phyloP scores from a whole-genome alignment of 306 rosid genomes.

The Acacia crassicarpa region DNA sequence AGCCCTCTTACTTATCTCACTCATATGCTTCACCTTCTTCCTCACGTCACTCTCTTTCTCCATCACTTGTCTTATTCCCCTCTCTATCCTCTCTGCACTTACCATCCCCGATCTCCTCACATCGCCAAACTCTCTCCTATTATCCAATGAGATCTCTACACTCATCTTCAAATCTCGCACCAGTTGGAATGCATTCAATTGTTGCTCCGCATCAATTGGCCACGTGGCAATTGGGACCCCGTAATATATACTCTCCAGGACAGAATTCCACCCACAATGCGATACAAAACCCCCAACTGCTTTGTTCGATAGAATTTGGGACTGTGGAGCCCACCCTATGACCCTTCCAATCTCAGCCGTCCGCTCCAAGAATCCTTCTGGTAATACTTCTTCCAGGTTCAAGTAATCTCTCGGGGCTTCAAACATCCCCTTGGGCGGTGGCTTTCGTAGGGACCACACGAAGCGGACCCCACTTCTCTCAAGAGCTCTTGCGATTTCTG shows the following conservation, averaged over 20 bases:
- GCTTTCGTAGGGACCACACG: not conserved
- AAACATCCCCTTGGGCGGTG: not conserved
- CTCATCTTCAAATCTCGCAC: not conserved
- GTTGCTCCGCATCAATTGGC: not conserved
- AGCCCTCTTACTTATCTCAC: not conserved
- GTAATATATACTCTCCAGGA: not conserved
- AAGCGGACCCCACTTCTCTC: not conserved
- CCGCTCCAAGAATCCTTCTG: not conserved
- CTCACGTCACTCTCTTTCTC: not conserved
- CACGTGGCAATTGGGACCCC: not conserved
- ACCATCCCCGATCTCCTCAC: not conserved
- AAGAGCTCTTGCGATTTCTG: not conserved
- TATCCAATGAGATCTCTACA: not conserved
- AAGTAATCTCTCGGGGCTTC: slow-evolving; percentile 4
- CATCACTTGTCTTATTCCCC: slow-evolving; percentile 9
- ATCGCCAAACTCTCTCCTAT: no score
- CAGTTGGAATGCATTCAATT: not conserved
- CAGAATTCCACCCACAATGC: not conserved
- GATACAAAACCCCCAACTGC: not conserved
- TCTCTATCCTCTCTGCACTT: not conserved
- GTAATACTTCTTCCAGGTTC: not conserved
- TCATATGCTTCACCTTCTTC: not conserved
- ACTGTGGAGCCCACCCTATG: not conserved
- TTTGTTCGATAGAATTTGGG: not conserved
- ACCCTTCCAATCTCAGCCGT: not conserved